Evolutionary conservation across 2,329 filamentous ascomycete species (phyloP), one percentile per base, ranked within the genome.

Genomic region (Aureobasidium sp.): DNA sequence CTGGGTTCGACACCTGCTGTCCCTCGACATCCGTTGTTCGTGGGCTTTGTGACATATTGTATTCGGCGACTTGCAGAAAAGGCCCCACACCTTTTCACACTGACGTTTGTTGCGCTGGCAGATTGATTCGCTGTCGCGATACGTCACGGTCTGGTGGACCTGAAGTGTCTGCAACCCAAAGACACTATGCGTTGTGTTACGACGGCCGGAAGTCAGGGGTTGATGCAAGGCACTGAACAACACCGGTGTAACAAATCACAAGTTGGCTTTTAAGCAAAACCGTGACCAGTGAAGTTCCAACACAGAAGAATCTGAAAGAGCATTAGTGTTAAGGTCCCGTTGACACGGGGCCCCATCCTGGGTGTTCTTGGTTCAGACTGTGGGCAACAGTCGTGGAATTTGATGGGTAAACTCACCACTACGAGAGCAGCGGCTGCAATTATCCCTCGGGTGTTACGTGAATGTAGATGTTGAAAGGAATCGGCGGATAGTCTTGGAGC

Each of bases 1-100:
- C 49, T 61, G 59, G 21, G n/a, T 48, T 48, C 39, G 59, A 61
- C 36, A 41, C 49, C 61, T 45, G 47, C 62, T 36, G 62, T 83
- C 88, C 89, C 83, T 96, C 93, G 83, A 91, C 89, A 82, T 95
- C 85, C 73, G 80, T 79, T 73, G 88, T 91, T 84, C 90, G 87
- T 83, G 91, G 90, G 72, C 77, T 91, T 85, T 91, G 89, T 83
- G 92, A 96, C 92, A 97, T 89, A 80, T 83, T 86, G 81, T 94
- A 91, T 90, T 87, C 87, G 86, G 86, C 82, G 69, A 71, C 68
- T 70, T 77, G 74, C 76, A 78, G 75, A 27, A 37, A 39, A 36
- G 29, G 37, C 21, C 32, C 50, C 54, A 52, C 48, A 58, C 61
- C 16, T 30, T 30, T 37, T 57, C 36, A 49, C 47, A 54, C 37